Evolutionary conservation across 495 filamentous ascomycete genomes (phyloP), one percentile per base, ranked within the genome.

Genomic region (Filosporella fistucella): DNA sequence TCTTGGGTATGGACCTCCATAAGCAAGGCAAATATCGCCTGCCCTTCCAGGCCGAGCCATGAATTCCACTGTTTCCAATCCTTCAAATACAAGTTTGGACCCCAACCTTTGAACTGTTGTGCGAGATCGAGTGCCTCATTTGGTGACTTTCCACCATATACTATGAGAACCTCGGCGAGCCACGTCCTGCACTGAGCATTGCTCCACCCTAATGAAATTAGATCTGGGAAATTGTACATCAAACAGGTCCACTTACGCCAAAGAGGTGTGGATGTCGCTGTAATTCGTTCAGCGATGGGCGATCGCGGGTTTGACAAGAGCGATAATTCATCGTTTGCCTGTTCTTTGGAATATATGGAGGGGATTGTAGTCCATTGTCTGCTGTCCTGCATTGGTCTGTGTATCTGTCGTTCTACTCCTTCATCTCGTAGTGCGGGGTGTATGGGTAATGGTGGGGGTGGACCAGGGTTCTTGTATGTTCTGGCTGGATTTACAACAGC

Each of bases 61-160:
- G n/a, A 13, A 35, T 17, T 14, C 32, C 32, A 26, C 22, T 42
- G n/a, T 5, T 24, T 25, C 40, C 20, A 28, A 25, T 22, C 23
- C n/a, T 26, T 28, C 40, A 42, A 26, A 24, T 42, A 42, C 7
- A 42, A 12, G 18, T 25, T 42, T 11, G 40, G 40, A 13, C 40
- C 40, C 11, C 21, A 42, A 12, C 40, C 40, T 25, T 28, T 17
- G 13, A 25, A 26, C 4, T 29, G 22, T n/a, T 13, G 14, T n/a
- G 24, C 24, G 13, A 42, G n/a, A 13, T 42, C 18, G 5, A 12
- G 10, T 42, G 40, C 40, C 16, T 18, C 29, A 13, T 42, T 25
- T 3, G 18, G 21, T 8, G 13, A n/a, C 20, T 42, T 42, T 7
- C 40, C 24, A 3, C 40, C 40, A 29, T 28, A 42, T 3, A 26